Conservation (phyloP, 176 grass and related monocot genomes). For the Dactylis glomerata region DNA sequence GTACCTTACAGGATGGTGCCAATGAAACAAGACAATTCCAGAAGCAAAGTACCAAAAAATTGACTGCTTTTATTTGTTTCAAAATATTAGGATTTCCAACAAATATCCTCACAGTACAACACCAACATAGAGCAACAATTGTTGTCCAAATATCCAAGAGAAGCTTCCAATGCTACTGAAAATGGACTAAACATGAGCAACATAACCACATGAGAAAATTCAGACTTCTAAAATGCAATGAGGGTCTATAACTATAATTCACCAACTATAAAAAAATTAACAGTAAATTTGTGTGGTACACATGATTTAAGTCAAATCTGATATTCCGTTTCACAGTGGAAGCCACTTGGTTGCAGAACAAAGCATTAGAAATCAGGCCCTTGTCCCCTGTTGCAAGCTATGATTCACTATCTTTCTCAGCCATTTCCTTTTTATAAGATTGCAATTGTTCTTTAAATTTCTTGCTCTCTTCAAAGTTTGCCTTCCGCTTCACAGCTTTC, state of each 20-base stretch:
- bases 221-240: background rate
- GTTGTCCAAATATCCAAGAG: background rate
- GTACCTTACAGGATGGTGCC: background rate
- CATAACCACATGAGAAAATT: background rate
- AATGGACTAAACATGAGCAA: background rate
- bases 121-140: conserved; percentile 3
- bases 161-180: background rate
- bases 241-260: background rate
- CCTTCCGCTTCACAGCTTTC: conserved; percentile 93
- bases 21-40: background rate
- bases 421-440: conserved; percentile 76
- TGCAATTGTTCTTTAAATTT: conserved; percentile 83
- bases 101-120: background rate
- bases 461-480: conserved; percentile 82
- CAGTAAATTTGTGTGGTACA: background rate
- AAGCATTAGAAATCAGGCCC: background rate
- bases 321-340: background rate
- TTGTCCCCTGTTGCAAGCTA: conserved; percentile 1
- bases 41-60: background rate
- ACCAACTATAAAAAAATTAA: background rate
- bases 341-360: background rate
- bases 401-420: conserved; percentile 43
- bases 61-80: background rate
- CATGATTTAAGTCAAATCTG: background rate
- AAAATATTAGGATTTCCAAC: background rate